Evolutionary conservation across 2,329 filamentous ascomycete species (phyloP).

Genomic region (Botryotinia globosa): DNA sequence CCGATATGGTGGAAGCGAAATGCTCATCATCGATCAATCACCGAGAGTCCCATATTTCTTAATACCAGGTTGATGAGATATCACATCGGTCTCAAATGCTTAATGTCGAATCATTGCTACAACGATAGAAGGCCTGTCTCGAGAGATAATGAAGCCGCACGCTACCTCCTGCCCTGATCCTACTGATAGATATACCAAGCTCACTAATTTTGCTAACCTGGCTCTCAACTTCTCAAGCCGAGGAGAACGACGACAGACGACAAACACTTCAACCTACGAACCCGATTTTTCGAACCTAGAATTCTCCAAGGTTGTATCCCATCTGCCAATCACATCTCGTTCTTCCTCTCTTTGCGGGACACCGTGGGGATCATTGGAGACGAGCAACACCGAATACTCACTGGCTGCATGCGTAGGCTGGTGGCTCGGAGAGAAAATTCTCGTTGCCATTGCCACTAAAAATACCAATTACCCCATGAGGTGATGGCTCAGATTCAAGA

Average conservation of each 20-base stretch:
- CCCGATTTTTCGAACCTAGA: background rate
- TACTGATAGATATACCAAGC: background rate
- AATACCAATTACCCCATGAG: background rate
- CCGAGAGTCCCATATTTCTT: background rate
- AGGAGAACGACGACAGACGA: background rate
- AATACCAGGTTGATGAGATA: background rate
- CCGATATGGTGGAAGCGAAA: constrained; percentile 9
- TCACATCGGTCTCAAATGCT: background rate
- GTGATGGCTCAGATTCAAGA: background rate
- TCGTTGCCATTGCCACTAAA: constrained; percentile 11
- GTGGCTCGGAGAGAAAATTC: constrained; percentile 9
- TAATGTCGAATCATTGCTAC: background rate
- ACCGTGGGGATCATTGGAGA: constrained; percentile 1
- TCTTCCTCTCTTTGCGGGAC: background rate
- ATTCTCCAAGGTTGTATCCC: background rate
- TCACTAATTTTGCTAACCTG: background rate
- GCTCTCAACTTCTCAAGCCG: background rate
- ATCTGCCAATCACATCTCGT: background rate
- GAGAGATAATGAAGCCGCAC: background rate
- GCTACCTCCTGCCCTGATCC: background rate
- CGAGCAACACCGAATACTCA: background rate
- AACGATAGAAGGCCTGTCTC: background rate
- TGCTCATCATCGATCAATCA: background rate
- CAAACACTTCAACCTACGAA: background rate
- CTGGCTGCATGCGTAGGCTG: constrained; percentile 2